These are phyloP conservation scores for Globisporangium camurandrum DNA, from an alignment of 352 stramenopile species.

Conservation along the genomic window DNA sequence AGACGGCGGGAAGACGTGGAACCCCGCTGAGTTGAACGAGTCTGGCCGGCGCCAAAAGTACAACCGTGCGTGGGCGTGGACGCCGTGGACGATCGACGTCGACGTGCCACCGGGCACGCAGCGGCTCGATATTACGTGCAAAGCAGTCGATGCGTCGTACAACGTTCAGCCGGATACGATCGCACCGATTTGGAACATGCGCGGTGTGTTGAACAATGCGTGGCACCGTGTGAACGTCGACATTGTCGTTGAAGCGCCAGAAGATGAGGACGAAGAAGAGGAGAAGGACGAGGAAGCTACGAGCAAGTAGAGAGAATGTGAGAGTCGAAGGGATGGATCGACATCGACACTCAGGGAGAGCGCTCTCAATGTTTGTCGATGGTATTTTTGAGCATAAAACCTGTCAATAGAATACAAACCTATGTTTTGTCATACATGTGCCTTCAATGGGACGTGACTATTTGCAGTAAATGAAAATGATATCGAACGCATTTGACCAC, in stretches of 20 bases:
- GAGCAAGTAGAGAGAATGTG: not conserved
- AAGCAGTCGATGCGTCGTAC: conserved; percentile 93
- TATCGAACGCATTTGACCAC: no score
- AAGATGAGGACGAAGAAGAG: conserved; percentile 31
- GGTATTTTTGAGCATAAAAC: no score
- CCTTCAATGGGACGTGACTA: no score
- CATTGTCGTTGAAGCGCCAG: conserved; percentile 37
- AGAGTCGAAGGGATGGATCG: no score
- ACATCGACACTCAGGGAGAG: no score
- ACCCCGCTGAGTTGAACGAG: conserved; percentile 75
- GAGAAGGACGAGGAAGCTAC: conserved; percentile 9
- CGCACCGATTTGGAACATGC: conserved; percentile 96
- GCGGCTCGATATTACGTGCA: conserved; percentile 87
- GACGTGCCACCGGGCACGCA: conserved; percentile 76
- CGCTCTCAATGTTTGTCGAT: no score
- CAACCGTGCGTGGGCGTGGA: conserved; percentile 93
- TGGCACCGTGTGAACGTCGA: conserved; percentile 89
- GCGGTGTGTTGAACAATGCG: conserved; percentile 95
- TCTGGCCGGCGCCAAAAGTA: conserved; percentile 82
- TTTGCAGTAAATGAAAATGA: no score
- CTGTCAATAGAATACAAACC: no score
- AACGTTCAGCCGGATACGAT: conserved; percentile 96
- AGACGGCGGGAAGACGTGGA: conserved; percentile 93
- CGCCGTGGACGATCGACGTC: conserved; percentile 92
- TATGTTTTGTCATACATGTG: no score